These are phyloP conservation scores for Boehmeria nivea DNA, from an alignment of 306 rosid genomes.

Conservation along the genomic window DNA sequence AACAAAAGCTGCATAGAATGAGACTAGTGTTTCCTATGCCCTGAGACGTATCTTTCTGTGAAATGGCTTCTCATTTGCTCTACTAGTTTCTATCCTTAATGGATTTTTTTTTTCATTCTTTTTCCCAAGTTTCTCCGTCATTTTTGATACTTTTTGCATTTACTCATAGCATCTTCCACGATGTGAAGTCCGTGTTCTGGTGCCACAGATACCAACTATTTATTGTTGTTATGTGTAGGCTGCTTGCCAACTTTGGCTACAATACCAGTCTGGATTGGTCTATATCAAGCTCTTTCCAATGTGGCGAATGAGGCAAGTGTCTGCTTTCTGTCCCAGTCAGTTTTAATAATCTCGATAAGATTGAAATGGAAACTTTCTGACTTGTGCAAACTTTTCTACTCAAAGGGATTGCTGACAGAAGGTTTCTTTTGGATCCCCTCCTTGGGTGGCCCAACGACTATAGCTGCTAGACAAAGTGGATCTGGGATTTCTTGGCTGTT, in stretches of 20 bases:
- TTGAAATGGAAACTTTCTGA: slow-evolving; percentile 26
- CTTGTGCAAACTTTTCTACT: slow-evolving; percentile 20
- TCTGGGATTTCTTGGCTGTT: slow-evolving; percentile 92
- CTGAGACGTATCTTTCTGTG: neutral
- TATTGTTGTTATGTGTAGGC: slow-evolving; percentile 38
- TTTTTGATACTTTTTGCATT: neutral
- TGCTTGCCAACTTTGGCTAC: slow-evolving; percentile 98
- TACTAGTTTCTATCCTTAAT: too few species aligned
- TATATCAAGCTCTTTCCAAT: slow-evolving; percentile 96
- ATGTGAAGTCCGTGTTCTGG: neutral
- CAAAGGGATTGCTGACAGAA: slow-evolving; percentile 91
- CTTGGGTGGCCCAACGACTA: slow-evolving; percentile 92
- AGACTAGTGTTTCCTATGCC: neutral
- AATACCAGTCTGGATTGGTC: slow-evolving; percentile 97
- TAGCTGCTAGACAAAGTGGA: slow-evolving; percentile 98
- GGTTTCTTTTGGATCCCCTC: slow-evolving; percentile 99
- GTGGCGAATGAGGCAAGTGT: slow-evolving; percentile 91
- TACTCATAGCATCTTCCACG: neutral
- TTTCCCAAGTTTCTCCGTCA: neutral
- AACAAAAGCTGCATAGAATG: too few species aligned
- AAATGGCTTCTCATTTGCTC: neutral
- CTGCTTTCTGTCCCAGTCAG: slow-evolving; percentile 1
- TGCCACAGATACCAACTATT: slow-evolving; percentile 6
- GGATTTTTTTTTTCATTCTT: too few species aligned
- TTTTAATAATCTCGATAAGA: neutral